phyloP scores from a whole-genome alignment of 2,329 filamentous ascomycete species.

The Aspergillus puulaauensis region DNA sequence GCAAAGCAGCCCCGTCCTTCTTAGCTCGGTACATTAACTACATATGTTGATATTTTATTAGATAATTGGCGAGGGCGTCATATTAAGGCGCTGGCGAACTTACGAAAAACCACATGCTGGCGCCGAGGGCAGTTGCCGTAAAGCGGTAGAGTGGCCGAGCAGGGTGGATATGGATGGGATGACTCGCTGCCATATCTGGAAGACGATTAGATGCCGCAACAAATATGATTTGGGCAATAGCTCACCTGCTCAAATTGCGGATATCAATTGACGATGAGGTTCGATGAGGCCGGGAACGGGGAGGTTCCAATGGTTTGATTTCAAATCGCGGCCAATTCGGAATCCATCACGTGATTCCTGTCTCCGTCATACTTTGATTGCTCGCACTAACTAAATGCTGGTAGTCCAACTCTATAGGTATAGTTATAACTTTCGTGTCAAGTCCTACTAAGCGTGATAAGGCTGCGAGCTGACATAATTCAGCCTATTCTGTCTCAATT shows the following conservation, averaged over 20 bases:
- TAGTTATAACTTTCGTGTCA: neutral
- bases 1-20: slow-evolving; percentile 86
- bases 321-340: neutral
- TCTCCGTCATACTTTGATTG: neutral
- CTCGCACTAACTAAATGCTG: neutral
- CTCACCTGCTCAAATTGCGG: slow-evolving; percentile 6
- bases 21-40: slow-evolving; percentile 95
- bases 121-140: slow-evolving; percentile 80
- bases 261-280: neutral
- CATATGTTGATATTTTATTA: neutral
- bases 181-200: slow-evolving; percentile 41
- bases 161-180: slow-evolving; percentile 55
- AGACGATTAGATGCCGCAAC: neutral
- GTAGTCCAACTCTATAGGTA: neutral
- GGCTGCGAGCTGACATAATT: neutral
- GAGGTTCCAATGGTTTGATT: neutral
- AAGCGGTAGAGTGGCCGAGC: slow-evolving; percentile 75
- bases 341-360: neutral
- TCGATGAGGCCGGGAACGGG: neutral
- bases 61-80: neutral
- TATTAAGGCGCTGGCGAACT: slow-evolving; percentile 1
- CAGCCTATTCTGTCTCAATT: neutral
- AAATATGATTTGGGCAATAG: neutral
- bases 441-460: neutral
- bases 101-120: slow-evolving; percentile 99